Conservation (phyloP, 164 flowering plant genomes). For the Sextonia rubra region DNA sequence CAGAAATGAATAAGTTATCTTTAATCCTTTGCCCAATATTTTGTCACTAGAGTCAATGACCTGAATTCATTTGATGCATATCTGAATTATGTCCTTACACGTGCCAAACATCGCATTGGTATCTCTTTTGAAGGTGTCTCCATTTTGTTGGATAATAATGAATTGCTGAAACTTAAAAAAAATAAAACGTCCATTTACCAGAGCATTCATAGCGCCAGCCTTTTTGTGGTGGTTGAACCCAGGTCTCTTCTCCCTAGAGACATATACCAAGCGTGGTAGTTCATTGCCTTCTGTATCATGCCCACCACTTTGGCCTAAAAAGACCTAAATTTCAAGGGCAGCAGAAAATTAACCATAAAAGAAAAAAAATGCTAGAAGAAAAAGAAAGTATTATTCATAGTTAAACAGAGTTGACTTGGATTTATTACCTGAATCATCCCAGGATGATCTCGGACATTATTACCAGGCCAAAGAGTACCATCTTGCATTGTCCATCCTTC, state of each 20-base stretch:
- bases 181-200: constrained; percentile 31
- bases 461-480: constrained; percentile 85
- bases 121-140: not conserved
- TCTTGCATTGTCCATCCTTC: constrained; percentile 85
- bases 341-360: not conserved
- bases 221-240: constrained; percentile 72
- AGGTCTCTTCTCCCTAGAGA: constrained; percentile 70
- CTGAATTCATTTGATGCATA: no score
- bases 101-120: not conserved
- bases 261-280: constrained; percentile 65
- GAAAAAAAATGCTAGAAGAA: not conserved
- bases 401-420: not conserved
- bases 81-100: not conserved
- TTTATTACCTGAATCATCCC: constrained; percentile 69
- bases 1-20: not conserved
- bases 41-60: no score
- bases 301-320: constrained; percentile 64
- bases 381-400: not conserved
- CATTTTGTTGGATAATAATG: not conserved
- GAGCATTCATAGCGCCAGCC: constrained; percentile 81
- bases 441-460: constrained; percentile 73
- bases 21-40: no score
- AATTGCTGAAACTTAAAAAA: no score
- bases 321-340: constrained; percentile 31
- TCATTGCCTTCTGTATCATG: constrained; percentile 62